These are phyloP conservation scores for Fusarium sororula DNA, from an alignment of 2,329 filamentous ascomycete genomes.

Conservation along the genomic window DNA sequence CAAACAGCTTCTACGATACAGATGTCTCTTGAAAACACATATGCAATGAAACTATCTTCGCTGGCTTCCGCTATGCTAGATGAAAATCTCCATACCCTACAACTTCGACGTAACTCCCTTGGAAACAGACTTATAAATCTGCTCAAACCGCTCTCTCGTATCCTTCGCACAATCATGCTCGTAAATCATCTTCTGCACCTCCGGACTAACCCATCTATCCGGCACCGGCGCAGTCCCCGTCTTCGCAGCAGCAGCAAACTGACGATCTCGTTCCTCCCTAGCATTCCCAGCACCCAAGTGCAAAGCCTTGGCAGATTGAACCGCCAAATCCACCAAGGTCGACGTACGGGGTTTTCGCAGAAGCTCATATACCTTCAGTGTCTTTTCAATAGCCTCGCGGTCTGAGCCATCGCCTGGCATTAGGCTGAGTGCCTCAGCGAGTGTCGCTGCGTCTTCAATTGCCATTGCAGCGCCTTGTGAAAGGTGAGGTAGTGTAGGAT, in stretches of 20 bases:
- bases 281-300: background rate
- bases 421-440: background rate
- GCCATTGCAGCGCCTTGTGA: constrained; percentile 18
- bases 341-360: background rate
- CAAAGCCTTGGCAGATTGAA: background rate
- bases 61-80: background rate
- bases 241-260: constrained; percentile 4
- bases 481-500: constrained; percentile 9
- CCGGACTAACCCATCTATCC: constrained; percentile 25
- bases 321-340: constrained; percentile 4
- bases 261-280: constrained; percentile 4
- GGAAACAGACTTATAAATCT: background rate
- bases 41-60: background rate
- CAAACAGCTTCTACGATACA: accelerated
- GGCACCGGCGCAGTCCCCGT: background rate
- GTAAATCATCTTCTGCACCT: constrained; percentile 26
- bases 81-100: background rate
- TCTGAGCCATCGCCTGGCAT: background rate
- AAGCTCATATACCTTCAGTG: background rate
- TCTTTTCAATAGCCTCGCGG: background rate
- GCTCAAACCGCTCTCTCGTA: background rate
- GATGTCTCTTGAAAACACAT: accelerated
- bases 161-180: constrained; percentile 10
- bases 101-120: background rate
- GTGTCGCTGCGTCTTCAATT: background rate